A percentile compares a stretch with the other conserved stretches of the same genome.
Conservation (phyloP, 2,329 filamentous ascomycete genomes). For the Exophiala sp. region DNA sequence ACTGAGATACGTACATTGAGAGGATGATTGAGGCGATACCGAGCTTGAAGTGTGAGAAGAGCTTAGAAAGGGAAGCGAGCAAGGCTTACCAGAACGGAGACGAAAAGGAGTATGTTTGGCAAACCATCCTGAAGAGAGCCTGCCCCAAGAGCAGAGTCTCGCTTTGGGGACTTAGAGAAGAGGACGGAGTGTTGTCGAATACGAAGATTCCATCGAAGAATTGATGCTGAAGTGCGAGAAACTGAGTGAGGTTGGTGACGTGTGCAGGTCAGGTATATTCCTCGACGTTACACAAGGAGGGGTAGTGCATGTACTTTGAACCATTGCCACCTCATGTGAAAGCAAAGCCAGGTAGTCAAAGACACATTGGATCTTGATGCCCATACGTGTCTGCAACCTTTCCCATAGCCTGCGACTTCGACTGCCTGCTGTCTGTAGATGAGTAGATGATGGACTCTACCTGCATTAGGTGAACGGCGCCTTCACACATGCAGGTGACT, state of each 20-base stretch:
- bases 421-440: too few relatives aligned
- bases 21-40: constrained; percentile 9
- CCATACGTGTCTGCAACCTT: too few relatives aligned
- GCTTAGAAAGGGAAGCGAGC: neutral
- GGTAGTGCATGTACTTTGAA: neutral
- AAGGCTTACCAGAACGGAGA: neutral
- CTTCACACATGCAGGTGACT: too few relatives aligned
- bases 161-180: neutral
- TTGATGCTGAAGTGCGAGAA: neutral
- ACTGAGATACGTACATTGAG: constrained; percentile 11
- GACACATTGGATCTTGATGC: too few relatives aligned
- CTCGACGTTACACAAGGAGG: neutral
- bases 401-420: too few relatives aligned
- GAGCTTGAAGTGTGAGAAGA: constrained; percentile 1
- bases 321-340: too few relatives aligned
- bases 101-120: neutral
- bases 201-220: neutral
- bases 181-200: neutral
- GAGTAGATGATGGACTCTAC: too few relatives aligned
- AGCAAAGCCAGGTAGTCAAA: too few relatives aligned
- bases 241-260: neutral
- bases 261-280: neutral
- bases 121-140: neutral
- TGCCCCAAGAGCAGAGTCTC: neutral
- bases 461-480: too few relatives aligned